Percentiles rank a stretch among this genome's conserved stretches.
Evolutionary conservation across 106 monocot species (phyloP).

Genomic region (Phalaenopsis aphrodite): DNA sequence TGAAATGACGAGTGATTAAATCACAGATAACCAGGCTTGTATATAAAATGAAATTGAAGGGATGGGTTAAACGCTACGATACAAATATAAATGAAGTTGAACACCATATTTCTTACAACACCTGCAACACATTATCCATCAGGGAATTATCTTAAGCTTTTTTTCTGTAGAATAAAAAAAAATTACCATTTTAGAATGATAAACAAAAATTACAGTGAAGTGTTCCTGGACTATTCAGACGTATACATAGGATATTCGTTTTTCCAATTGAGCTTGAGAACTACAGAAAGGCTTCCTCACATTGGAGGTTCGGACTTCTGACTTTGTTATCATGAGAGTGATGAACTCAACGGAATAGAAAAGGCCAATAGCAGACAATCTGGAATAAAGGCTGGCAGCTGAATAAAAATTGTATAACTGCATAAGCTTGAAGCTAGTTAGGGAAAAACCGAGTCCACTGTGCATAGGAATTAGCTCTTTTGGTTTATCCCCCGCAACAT

Average conservation of each 20-base stretch:
- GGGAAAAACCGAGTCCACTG: background rate
- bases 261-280: background rate
- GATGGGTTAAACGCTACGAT: background rate
- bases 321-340: background rate
- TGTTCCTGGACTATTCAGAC: background rate
- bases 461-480: background rate
- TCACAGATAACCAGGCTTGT: background rate
- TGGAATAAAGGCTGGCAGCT: background rate
- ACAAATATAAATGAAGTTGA: background rate
- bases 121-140: background rate
- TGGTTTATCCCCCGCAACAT: background rate
- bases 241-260: background rate
- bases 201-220: background rate
- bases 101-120: background rate
- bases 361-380: background rate
- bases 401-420: background rate
- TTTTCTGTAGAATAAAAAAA: background rate
- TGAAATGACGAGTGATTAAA: background rate
- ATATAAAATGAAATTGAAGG: background rate
- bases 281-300: background rate
- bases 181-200: background rate
- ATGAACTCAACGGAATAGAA: background rate
- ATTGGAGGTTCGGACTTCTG: background rate
- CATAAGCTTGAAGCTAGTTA: background rate
- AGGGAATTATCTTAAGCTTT: background rate